Evolutionary conservation across 805 yeast genomes (phyloP), one percentile per base, ranked within the genome.

Genomic region (Torulaspora franciscae): DNA sequence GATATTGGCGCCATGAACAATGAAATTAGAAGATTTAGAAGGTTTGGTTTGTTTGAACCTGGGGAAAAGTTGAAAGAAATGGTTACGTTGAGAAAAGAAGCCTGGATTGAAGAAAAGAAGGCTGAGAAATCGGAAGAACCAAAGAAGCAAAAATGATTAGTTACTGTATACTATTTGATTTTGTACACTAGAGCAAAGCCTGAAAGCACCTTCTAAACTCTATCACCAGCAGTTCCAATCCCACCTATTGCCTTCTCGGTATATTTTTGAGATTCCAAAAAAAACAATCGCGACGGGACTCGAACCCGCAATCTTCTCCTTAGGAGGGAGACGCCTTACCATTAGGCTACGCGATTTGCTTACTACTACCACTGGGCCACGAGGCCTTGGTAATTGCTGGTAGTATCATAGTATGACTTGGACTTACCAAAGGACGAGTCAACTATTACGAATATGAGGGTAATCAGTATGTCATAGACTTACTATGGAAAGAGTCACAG

Each of bases 321-420:
- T 75, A 75, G 80, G 80, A 75, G 80, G 79, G 79, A 76, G 79
- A 75, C 74, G 80, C 80, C 77, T 75, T 75, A 73, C 80, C 80
- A 75, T 75, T 75, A 71, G 77, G 80, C 80, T 79, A 75, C 71
- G 69, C 74, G 73, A 61, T 37, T 23, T 2, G 11, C 22, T 19
- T 19, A 19, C 5, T 19, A 19, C 22, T 19, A 37, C 46, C 42
- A 22, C 37, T 43, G 17, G 30, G 35, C 46, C 46, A 43, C 29
- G 32, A 30, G 11, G 34, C 39, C 25, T 38, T 15, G 14, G 17
- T 15, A 14, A 23, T 24, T 32, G 37, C 22, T 38, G 34, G 22
- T 19, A 19, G 22, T 5, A 4, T 19, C 22, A 5, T 19, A n/a
- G n/a, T n/a, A n/a, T n/a, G n/a, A n/a, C n/a, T n/a, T n/a, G n/a